phyloP scores from a whole-genome alignment of 345 rosid species.

The Passiflora organensis region DNA sequence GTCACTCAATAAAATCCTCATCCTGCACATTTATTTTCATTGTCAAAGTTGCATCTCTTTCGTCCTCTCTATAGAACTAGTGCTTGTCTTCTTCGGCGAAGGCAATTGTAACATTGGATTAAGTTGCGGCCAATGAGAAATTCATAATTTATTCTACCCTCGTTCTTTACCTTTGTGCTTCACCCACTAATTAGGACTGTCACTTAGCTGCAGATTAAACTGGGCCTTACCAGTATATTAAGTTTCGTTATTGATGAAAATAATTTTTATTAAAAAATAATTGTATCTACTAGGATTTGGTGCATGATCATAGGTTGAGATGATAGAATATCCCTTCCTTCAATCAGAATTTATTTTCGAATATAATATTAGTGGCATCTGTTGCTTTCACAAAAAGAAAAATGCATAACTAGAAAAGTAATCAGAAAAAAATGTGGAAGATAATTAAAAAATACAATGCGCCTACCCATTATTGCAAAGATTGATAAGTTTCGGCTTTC shows the following conservation, averaged over 20 bases:
- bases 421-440: not conserved
- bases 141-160: not conserved
- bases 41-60: not conserved
- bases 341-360: not conserved
- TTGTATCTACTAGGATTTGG: no score
- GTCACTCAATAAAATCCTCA: not conserved
- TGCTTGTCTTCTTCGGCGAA: not conserved
- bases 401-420: not conserved
- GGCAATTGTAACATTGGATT: not conserved
- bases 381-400: not conserved
- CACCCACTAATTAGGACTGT: no score
- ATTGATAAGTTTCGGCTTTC: no score
- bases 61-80: not conserved
- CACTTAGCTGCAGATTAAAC: no score
- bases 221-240: no score
- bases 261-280: no score
- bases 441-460: not conserved
- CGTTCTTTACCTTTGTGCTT: not conserved
- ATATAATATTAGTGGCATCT: not conserved
- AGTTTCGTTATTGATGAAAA: no score
- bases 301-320: not conserved
- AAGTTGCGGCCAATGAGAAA: not conserved
- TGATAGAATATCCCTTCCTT: conserved; percentile 8
- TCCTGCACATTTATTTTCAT: not conserved
- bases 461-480: no score